phyloP scores from a whole-genome alignment of 2,329 filamentous ascomycete species.

The Cladophialophora yegresii region DNA sequence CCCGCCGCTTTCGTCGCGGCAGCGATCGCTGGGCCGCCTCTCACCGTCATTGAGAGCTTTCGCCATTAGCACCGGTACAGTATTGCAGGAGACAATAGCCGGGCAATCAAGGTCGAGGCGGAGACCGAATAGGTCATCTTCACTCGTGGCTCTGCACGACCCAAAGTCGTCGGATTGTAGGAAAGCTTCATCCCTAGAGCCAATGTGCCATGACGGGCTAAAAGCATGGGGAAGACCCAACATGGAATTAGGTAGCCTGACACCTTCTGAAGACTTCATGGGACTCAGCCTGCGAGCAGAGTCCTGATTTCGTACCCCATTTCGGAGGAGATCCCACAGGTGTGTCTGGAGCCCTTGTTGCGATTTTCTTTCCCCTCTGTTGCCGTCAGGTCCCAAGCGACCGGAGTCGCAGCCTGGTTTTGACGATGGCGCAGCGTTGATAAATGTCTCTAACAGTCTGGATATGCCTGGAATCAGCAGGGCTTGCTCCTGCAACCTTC shows the following conservation, averaged over 20 bases:
- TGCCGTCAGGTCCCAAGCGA: background rate
- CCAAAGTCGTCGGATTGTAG: background rate
- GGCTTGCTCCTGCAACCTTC: slow-evolving; percentile 20
- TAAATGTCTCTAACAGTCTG: slow-evolving; percentile 15
- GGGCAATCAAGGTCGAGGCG: background rate
- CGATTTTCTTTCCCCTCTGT: background rate
- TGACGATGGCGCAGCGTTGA: background rate
- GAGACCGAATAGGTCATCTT: slow-evolving; percentile 16
- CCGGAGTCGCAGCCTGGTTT: background rate
- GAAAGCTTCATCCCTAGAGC: background rate
- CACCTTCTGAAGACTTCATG: slow-evolving; percentile 11
- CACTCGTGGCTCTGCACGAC: background rate
- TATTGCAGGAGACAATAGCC: slow-evolving; percentile 11
- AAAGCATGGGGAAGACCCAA: background rate
- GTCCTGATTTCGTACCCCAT: slow-evolving; percentile 11
- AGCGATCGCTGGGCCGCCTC: slow-evolving; percentile 2
- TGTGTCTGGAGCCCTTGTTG: slow-evolving; percentile 3
- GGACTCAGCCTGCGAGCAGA: slow-evolving; percentile 23
- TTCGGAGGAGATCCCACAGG: slow-evolving; percentile 24
- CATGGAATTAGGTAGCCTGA: background rate
- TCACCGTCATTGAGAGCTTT: slow-evolving; percentile 1
- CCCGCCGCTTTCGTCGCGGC: slow-evolving; percentile 7
- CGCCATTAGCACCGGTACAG: slow-evolving; percentile 15
- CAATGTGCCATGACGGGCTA: background rate
- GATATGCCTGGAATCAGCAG: slow-evolving; percentile 23